Base-by-base conservation (phyloP, 768 basidiomycete species). In the Boletus rubroflammeus region DNA sequence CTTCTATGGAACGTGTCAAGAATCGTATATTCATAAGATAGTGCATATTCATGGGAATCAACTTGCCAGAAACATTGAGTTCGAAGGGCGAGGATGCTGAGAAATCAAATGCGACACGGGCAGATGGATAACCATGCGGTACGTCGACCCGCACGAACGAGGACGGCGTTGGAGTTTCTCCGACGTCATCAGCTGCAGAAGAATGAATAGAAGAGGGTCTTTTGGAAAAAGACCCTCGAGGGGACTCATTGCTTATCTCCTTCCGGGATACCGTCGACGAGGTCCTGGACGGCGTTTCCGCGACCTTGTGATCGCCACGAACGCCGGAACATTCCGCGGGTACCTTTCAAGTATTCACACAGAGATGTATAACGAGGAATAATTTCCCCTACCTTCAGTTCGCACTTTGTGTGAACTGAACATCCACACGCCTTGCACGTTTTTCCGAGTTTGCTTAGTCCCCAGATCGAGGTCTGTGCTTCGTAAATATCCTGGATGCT, bases 361-460 rank as follows among this genome's bases (percentile, higher is more conserved):
- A 56, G 23, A 41, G 25, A 45, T 44, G 19, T 43, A 44, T 28
- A 44, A 53, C 10, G 47, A 54, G 25, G 23, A 46, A 42, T 23
- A 29, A 38, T 65, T 39, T 19, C 48, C 40, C 51, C 15, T 56
- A 87, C 91, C 82, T 92, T 93, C 46, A 93, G 69, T 68, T 93
- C 92, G 70, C 92, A 93, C 68, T 89, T 92, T 44, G 83, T 74
- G 67, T 93, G 91, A 7, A 93, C 90, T 19, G 86, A 85, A 47
- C 93, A 69, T 1, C 86, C 84, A 66, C 92, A 93, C 13, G 76
- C 69, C 66, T 78, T 85, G 73, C 91, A 93, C 6, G 86, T 90
- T 73, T 91, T 93, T 32, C 91, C 91, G 65, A 90, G 88, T 69
- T 90, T 92, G 66, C 82, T 87, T 41, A 93, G 73, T 9, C 91